phyloP scores from a whole-genome alignment of 2,329 filamentous ascomycete genomes.

The Talaromyces pinophilus region DNA sequence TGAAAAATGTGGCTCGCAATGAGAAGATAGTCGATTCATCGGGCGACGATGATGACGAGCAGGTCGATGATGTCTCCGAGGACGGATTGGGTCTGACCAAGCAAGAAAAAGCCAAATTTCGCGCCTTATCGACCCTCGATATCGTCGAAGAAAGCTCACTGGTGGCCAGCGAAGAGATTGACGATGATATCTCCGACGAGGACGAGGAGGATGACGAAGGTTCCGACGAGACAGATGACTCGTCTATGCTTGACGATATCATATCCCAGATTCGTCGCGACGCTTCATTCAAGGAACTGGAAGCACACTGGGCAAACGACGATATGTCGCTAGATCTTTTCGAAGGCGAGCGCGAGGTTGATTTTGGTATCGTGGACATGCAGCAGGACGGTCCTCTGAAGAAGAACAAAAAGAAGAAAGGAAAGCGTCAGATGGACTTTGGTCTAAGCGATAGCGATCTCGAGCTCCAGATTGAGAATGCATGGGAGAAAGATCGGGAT shows the following conservation, averaged over 20 bases:
- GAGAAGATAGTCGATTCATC: constrained; percentile 12
- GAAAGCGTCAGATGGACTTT: constrained; percentile 56
- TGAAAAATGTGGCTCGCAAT: constrained; percentile 39
- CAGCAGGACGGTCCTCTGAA: constrained; percentile 64
- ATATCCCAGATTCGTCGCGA: constrained; percentile 20
- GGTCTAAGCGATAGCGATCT: constrained; percentile 68
- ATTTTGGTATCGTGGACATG: constrained; percentile 84
- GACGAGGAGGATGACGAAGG: constrained; percentile 24
- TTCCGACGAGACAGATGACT: constrained; percentile 19
- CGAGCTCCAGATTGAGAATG: constrained; percentile 58
- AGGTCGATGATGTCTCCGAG: constrained; percentile 27
- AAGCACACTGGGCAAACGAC: constrained; percentile 5
- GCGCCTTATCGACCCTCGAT: background rate
- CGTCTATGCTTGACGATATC: constrained; percentile 52
- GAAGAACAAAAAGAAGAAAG: constrained; percentile 64
- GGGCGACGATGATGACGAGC: constrained; percentile 23
- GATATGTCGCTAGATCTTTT: constrained; percentile 57
- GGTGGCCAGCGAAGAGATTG: constrained; percentile 25
- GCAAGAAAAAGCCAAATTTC: constrained; percentile 24
- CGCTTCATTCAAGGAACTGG: constrained; percentile 4
- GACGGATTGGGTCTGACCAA: constrained; percentile 27
- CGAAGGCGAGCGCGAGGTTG: constrained; percentile 63
- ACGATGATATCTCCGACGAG: constrained; percentile 23
- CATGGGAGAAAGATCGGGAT: constrained; percentile 67
- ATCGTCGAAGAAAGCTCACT: constrained; percentile 4